Evolutionary conservation across 768 basidiomycete genomes (phyloP), one percentile per base, ranked within the genome.

Genomic region (Rhodotorula babjevae): DNA sequence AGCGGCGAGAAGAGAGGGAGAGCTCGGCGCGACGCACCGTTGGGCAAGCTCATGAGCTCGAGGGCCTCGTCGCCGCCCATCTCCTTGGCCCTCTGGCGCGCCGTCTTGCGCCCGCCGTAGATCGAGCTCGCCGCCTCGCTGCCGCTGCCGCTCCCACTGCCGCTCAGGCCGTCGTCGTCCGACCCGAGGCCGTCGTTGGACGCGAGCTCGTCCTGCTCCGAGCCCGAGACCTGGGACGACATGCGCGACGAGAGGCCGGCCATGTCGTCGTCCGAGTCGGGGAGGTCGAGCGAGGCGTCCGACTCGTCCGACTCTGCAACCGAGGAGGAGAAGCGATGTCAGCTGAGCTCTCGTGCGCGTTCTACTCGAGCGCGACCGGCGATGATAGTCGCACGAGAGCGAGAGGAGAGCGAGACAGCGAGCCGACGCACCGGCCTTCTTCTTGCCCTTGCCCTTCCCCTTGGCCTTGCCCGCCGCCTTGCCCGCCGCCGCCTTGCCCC

Each of bases 51-150:
- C 68, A 76, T 66, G n/a, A 79, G 62, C 21, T 73, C 76, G 44
- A 71, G 59, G 33, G 70, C 71, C 36, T 68, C 66, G 49, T 76
- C 73, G 9, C 63, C 73, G 4, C 78, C 78, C 50, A 76, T 63
- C 67, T 78, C 76, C 53, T 71, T 73, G 18, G 78, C 78, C 16
- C 76, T 47, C 63, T 79, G 78, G 46, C 78, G 49, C 42, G 78
- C 78, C 14, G 78, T 79, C 69, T 78, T 77, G 21, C 74, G 62
- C 23, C 69, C 71, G 19, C 71, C 71, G 23, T 72, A 72, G 58
- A 47, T 49, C 68, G 65, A 63, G 27, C 60, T 36, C 61, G 63
- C 46, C 42, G 49, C 33, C 44, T 29, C 29, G 31, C 55, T 47
- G 23, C 33, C 57, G 8, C 31, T 58, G 33, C 9, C 21, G 7